These are phyloP conservation scores for Pseudozyma thailandica DNA, from an alignment of 1,284 basidiomycete genomes.

Conservation along the genomic window DNA sequence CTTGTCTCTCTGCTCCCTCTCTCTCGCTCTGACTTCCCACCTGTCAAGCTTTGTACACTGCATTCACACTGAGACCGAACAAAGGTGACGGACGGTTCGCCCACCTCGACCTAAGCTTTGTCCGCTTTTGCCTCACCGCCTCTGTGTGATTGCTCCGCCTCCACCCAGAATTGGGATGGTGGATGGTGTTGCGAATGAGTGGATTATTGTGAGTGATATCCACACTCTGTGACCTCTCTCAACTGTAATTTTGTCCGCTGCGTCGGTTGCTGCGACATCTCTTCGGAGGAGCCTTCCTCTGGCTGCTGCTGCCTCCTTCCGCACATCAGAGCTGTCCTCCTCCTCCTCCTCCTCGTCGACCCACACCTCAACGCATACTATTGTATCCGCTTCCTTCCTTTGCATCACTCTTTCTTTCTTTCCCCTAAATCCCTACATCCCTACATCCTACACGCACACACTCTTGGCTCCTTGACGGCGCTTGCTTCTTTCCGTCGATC, in stretches of 20 bases:
- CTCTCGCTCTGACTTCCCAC: neutral
- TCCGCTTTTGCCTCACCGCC: constrained; percentile 1
- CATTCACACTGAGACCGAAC: neutral
- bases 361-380: too few species aligned
- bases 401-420: neutral
- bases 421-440: constrained; percentile 1
- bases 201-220: neutral
- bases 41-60: too few species aligned
- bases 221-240: constrained; percentile 7
- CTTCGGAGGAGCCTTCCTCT: neutral
- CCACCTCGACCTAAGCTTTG: constrained; percentile 1
- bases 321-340: constrained; percentile 1
- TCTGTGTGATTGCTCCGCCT: constrained; percentile 13
- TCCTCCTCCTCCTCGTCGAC: constrained; percentile 1
- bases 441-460: neutral
- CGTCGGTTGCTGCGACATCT: neutral
- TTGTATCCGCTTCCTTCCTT: neutral
- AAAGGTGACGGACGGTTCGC: neutral
- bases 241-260: constrained; percentile 6
- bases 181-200: too few species aligned
- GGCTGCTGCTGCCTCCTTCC: neutral
- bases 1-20: neutral
- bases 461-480: constrained; percentile 23
- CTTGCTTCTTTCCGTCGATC: constrained; percentile 1
- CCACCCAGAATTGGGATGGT: constrained; percentile 1